These are phyloP conservation scores for Conoideocrella luteorostrata DNA, from an alignment of 2,329 filamentous ascomycete species.

Conservation along the genomic window DNA sequence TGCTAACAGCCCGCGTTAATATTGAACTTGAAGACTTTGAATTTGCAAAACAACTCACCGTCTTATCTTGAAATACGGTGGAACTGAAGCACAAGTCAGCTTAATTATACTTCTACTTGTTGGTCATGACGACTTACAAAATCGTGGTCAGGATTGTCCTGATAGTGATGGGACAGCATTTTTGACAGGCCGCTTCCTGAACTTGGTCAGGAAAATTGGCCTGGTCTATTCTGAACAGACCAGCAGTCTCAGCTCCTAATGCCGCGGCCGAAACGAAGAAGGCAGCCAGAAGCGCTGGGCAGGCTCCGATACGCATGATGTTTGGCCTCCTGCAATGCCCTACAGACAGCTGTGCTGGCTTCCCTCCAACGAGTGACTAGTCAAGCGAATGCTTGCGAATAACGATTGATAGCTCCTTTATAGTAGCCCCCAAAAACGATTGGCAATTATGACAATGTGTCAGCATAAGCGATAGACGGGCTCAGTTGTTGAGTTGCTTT, in stretches of 20 bases:
- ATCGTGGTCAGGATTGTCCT: conserved; percentile 6
- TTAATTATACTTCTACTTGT: too few species aligned
- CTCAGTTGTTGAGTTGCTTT: too few species aligned
- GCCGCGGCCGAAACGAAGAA: background rate
- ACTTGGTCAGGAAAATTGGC: conserved; percentile 4
- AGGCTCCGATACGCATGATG: conserved; percentile 4
- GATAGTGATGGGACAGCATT: conserved; percentile 6
- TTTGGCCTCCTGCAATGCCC: background rate
- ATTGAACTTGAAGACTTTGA: background rate
- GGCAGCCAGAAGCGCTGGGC: conserved; percentile 1
- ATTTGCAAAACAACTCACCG: conserved; percentile 1
- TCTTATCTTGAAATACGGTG: conserved; percentile 7
- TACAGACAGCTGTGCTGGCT: background rate
- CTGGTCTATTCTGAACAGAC: background rate
- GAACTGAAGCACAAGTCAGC: too few species aligned
- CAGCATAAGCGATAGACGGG: too few species aligned
- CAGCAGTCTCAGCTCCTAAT: background rate
- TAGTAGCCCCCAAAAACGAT: too few species aligned
- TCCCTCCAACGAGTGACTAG: background rate
- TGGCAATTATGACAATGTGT: too few species aligned
- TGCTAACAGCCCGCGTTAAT: conserved; percentile 8
- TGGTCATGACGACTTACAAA: conserved; percentile 2
- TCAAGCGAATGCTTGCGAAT: background rate
- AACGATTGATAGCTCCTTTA: background rate
- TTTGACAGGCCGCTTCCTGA: background rate